Evolutionary conservation across 2,329 filamentous ascomycete species (phyloP), one percentile per base, ranked within the genome.

Genomic region (Phaeosphaeriaceae sp.): DNA sequence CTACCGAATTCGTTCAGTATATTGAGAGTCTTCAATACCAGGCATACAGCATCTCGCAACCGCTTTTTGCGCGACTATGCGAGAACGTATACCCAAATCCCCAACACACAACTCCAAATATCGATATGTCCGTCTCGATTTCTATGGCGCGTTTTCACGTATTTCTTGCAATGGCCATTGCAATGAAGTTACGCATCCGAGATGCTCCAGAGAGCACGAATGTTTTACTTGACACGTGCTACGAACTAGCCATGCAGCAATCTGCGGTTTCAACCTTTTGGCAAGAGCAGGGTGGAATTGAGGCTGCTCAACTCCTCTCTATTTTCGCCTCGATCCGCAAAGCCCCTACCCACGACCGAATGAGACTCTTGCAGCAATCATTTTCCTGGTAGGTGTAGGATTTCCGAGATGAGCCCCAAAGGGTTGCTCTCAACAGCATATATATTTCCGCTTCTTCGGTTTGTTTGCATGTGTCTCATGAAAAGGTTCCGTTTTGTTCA

Each of bases 171-270:
- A 72, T 72, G 70, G 67, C 70, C 0, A 60, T 70, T 18, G 68
- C 67, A 3, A 71, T 72, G 69, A 72, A 72, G 38, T 37, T 71
- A 11, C 52, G 70, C 3, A 68, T 70, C 39, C 61, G 58, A 20
- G 65, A 67, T 34, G 56, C 57, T 11, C 52, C 58, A 0, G 69
- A 71, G 46, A 58, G 48, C 20, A 67, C 68, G 5, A 72, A 71
- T 32, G 55, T 68, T 0, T 48, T 73, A 9, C 66, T 73, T 9
- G 64, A 72, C 33, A 67, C 63, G 0, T 73, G 70, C 52, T 73
- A 72, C 28, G 66, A 68, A 9, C 58, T 73, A 0, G 68, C 70
- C 1, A 70, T 73, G 67, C 70, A 68, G 41, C 69, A 72, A 48
- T 52, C 68, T 1, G 41, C 60, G 1, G 41, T 53, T 0, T 56